Conservation (phyloP, 2,329 filamentous ascomycete genomes). For the Verticillium longisporum region DNA sequence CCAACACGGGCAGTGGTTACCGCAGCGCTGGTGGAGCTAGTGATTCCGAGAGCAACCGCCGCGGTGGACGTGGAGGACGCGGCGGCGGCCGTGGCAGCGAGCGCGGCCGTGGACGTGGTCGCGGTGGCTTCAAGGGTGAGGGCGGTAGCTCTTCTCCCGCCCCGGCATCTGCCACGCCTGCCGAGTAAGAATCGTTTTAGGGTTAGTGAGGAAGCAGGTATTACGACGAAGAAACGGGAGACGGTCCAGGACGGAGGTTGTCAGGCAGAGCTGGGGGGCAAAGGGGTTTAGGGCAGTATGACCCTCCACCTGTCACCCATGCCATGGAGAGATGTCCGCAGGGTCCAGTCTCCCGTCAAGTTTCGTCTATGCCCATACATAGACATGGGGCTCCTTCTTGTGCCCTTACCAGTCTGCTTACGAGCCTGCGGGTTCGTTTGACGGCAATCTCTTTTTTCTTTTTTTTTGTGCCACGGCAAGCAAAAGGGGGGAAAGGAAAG, state of each 20-base stretch:
- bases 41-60: slow-evolving; percentile 53
- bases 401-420: not conserved
- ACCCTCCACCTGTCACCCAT: not conserved
- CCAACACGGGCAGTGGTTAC: slow-evolving; percentile 62
- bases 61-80: slow-evolving; percentile 48
- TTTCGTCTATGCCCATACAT: not conserved
- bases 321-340: not conserved
- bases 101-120: slow-evolving; percentile 49
- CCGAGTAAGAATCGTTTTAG: slow-evolving; percentile 16
- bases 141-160: slow-evolving; percentile 48
- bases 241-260: not conserved
- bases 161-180: slow-evolving; percentile 41
- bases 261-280: not conserved
- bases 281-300: not conserved
- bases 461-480: not conserved
- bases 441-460: not conserved
- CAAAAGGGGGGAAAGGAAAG: slow-evolving; percentile 5
- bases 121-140: slow-evolving; percentile 53
- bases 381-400: not conserved
- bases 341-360: not conserved
- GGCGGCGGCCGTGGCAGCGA: slow-evolving; percentile 52
- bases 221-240: not conserved
- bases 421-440: slow-evolving; percentile 7
- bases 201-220: not conserved
- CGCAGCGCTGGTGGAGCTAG: slow-evolving; percentile 77